Conservation (phyloP, 345 rosid species). For the Abelmoschus esculentus region DNA sequence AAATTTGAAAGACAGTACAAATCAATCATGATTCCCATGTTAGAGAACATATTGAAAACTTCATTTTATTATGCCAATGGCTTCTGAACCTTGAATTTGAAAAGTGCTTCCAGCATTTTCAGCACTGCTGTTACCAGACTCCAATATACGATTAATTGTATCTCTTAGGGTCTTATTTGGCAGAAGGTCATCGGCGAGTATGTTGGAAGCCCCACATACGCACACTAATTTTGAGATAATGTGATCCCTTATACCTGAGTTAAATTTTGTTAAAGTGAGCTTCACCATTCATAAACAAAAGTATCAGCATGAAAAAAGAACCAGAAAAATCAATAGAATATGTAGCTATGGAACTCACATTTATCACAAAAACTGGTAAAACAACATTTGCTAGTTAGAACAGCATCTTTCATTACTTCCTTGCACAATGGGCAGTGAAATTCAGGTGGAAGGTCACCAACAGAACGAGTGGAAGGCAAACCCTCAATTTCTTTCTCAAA, state of each 20-base stretch:
- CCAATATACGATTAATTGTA: constrained; percentile 85
- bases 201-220: constrained; percentile 73
- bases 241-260: constrained; percentile 76
- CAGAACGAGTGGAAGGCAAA: constrained; percentile 75
- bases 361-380: constrained; percentile 78
- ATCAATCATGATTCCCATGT: constrained; percentile 10
- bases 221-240: constrained; percentile 73
- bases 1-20: constrained; percentile 13
- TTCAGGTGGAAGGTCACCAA: constrained; percentile 97
- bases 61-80: neutral
- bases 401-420: constrained; percentile 92
- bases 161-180: constrained; percentile 95
- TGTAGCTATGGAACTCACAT: constrained; percentile 35
- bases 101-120: constrained; percentile 74
- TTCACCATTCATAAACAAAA: neutral
- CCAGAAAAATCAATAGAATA: neutral
- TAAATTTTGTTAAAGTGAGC: constrained; percentile 12
- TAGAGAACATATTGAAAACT: constrained; percentile 15
- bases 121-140: constrained; percentile 80
- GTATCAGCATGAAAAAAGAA: neutral
- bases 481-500: constrained; percentile 96
- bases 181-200: constrained; percentile 92
- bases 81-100: constrained; percentile 73
- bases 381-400: constrained; percentile 91
- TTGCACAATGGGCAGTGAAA: constrained; percentile 93